Evolutionary conservation across 2,329 filamentous ascomycete genomes (phyloP), one percentile per base, ranked within the genome.

Genomic region (Alternaria atra): DNA sequence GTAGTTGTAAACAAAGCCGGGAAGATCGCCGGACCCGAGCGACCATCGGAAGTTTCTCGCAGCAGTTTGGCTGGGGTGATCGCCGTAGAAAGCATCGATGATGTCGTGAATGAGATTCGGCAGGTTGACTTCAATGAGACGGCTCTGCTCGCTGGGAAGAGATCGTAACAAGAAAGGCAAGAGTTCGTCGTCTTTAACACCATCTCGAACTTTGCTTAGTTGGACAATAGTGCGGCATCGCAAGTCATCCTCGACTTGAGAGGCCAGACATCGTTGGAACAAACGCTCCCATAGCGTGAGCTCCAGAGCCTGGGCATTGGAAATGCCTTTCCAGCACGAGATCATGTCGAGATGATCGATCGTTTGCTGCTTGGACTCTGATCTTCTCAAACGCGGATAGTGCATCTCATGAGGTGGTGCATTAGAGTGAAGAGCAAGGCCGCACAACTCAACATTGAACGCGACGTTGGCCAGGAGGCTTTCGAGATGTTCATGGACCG

Each of bases 271-370:
- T 13, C 59, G 37, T 32, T 63, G 60, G 43, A 79, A 69, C 17
- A 72, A 47, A 2, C 60, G 60, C 39, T 79, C 74, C 78, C 77
- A 80, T 32, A 69, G 63, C 3, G 51, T 30, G 42, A 80, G 57
- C 55, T 80, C 78, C 9, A 52, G 23, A 29, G 73, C 73, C 52
- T 76, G 73, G 5, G 60, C 20, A 12, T 61, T 52, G 4, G 71
- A 72, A 4, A 80, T 50, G 5, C 70, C 68, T 58, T 74, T 80
- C 79, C 79, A 80, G 44, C 71, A 77, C 6, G 73, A 71, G 3
- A 75, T 61, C 5, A 74, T 61, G 52, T 80, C 78, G 27, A 79
- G 67, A 56, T 78, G 73, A 29, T 66, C 71, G 48, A 73, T 55
- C 5, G 55, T 55, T 37, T 55, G 17, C 3, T 63, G 52, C 13